Percentiles rank a stretch among this genome's conserved stretches.
These are phyloP conservation scores for Tephrocybe sp. DNA, from an alignment of 768 basidiomycete species.

Conservation along the genomic window DNA sequence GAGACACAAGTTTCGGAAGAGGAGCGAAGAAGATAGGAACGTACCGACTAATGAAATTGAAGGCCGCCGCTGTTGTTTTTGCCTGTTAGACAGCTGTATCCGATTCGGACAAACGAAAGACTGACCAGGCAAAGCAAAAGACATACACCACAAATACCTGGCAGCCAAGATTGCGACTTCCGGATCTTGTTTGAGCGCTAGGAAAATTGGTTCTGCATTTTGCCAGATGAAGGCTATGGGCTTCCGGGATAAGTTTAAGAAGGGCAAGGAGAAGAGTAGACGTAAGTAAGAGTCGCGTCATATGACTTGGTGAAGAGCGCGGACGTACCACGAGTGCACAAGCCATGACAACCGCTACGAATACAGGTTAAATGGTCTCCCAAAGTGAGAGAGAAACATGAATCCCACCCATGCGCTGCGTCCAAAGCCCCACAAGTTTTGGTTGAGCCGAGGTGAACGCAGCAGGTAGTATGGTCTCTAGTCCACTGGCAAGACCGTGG, in stretches of 20 bases:
- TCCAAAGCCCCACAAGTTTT: conserved; percentile 53
- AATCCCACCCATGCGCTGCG: conserved; percentile 63
- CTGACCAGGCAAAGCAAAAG: conserved; percentile 4
- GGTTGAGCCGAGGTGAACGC: conserved; percentile 64
- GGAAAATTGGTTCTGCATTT: conserved; percentile 2
- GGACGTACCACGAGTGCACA: conserved; percentile 1
- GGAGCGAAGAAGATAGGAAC: background rate
- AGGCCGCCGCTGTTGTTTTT: background rate
- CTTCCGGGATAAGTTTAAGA: no score
- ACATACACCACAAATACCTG: conserved; percentile 5
- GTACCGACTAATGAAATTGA: conserved; percentile 3
- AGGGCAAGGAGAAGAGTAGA: background rate
- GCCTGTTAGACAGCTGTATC: no score
- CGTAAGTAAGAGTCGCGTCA: no score
- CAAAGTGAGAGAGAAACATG: background rate
- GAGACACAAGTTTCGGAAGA: no score
- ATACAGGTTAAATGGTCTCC: background rate
- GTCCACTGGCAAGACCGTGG: conserved; percentile 58
- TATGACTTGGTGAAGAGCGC: background rate
- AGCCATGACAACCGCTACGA: background rate
- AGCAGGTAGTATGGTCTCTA: conserved; percentile 75
- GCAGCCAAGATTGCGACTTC: conserved; percentile 6
- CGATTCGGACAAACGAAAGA: background rate
- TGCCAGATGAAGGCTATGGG: conserved; percentile 1
- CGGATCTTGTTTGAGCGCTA: conserved; percentile 8